Evolutionary conservation across 768 basidiomycete genomes (phyloP).

Genomic region (Panaeolus cyanescens): DNA sequence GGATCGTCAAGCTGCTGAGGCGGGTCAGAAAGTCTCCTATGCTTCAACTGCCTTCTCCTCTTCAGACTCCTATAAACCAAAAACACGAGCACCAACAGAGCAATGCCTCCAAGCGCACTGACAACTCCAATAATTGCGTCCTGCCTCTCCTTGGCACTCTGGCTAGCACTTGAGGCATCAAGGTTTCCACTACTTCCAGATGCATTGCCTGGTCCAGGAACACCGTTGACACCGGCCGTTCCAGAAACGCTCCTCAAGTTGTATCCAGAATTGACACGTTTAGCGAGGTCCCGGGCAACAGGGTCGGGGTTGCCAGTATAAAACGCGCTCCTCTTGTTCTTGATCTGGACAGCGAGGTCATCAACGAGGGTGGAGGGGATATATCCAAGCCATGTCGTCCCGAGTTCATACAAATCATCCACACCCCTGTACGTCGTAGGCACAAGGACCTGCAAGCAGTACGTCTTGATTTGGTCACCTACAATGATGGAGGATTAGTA

Average conservation of each 20-base stretch:
- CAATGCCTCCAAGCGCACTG: constrained; percentile 76
- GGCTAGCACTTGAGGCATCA: constrained; percentile 25
- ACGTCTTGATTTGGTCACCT: constrained; percentile 40
- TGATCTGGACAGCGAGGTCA: constrained; percentile 65
- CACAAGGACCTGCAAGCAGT: constrained; percentile 69
- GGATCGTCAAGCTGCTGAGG: constrained; percentile 19
- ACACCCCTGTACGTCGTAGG: constrained; percentile 56
- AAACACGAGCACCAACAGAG: constrained; percentile 69
- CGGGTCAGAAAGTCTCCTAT: constrained; percentile 70
- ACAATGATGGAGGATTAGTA: constrained; percentile 5
- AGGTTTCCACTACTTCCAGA: no score
- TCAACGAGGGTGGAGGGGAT: constrained; percentile 60
- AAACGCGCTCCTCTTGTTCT: constrained; percentile 58
- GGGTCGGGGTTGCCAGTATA: constrained; percentile 52
- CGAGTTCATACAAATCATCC: constrained; percentile 48
- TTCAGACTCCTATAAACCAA: constrained; percentile 72
- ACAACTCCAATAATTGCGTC: constrained; percentile 94
- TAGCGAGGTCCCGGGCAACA: constrained; percentile 59
- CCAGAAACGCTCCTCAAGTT: constrained; percentile 49
- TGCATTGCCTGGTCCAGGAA: no score
- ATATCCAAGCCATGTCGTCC: constrained; percentile 73
- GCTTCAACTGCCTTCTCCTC: constrained; percentile 66
- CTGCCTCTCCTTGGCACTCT: constrained; percentile 53
- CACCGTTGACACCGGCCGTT: constrained; percentile 23
- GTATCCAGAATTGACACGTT: constrained; percentile 71